A percentile compares a stretch with the other conserved stretches of the same genome.
These are phyloP conservation scores for Kwoniella dendrophila DNA, from an alignment of 768 basidiomycete genomes.

Conservation along the genomic window DNA sequence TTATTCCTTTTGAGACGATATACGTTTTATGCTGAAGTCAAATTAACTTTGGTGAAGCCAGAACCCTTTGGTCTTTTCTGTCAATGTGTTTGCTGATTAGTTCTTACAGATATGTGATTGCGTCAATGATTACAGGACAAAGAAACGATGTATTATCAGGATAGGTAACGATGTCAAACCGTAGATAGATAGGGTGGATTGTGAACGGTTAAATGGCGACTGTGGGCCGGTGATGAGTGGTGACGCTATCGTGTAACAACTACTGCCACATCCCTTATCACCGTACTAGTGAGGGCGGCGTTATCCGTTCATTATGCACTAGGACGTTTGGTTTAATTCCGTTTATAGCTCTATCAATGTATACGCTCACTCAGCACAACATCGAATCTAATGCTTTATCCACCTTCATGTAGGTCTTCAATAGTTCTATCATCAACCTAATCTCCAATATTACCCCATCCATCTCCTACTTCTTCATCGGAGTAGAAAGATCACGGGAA, in stretches of 20 bases:
- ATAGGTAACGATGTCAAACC: no score
- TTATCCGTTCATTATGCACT: not conserved
- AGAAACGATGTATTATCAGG: not conserved
- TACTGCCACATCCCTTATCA: not conserved
- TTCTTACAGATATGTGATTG: slow-evolving; percentile 1
- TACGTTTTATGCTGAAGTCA: no score
- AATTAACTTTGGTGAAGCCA: no score
- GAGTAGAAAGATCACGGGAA: slow-evolving; percentile 19
- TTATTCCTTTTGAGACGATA: not conserved
- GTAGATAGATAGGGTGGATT: slow-evolving; percentile 2
- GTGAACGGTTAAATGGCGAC: not conserved
- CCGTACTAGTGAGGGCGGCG: not conserved
- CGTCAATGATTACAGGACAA: not conserved
- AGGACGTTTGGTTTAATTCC: not conserved
- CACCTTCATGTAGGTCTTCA: not conserved
- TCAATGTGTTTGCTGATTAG: no score
- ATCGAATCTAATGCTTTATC: not conserved
- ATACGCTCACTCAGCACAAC: slow-evolving; percentile 18
- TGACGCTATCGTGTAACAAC: not conserved
- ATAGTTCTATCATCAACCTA: not conserved
- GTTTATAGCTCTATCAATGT: not conserved
- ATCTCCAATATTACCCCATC: slow-evolving; percentile 15
- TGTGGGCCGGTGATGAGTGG: not conserved
- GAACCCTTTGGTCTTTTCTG: no score
- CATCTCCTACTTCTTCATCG: slow-evolving; percentile 24